Evolutionary conservation across 2,329 filamentous ascomycete genomes (phyloP).

Genomic region (Diplodia scrobiculata): DNA sequence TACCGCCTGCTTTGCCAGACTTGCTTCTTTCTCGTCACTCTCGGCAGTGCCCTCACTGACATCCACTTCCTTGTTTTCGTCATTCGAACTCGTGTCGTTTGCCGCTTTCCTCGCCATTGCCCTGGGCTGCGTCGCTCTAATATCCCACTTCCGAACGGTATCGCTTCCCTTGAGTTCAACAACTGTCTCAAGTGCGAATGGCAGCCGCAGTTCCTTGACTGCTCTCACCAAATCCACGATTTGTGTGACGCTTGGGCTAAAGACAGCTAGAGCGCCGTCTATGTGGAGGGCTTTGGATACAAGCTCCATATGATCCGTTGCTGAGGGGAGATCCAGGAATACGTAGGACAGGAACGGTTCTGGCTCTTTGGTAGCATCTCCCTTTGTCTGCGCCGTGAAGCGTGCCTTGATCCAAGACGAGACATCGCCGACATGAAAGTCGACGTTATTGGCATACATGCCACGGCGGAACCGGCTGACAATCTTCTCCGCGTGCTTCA

Average conservation of each 20-base stretch:
- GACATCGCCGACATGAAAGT: slow-evolving; percentile 72
- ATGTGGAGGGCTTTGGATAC: slow-evolving; percentile 62
- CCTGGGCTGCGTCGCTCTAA: slow-evolving; percentile 49
- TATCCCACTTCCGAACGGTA: slow-evolving; percentile 66
- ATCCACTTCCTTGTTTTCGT: slow-evolving; percentile 29
- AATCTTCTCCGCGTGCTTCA: slow-evolving; percentile 64
- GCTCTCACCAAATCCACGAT: slow-evolving; percentile 65
- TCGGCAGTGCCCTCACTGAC: slow-evolving; percentile 30
- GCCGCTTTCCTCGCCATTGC: slow-evolving; percentile 1
- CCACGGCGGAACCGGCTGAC: slow-evolving; percentile 69
- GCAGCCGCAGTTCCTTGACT: slow-evolving; percentile 58
- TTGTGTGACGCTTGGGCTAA: slow-evolving; percentile 77
- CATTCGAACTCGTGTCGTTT: slow-evolving; percentile 32
- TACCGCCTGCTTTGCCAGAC: slow-evolving; percentile 31
- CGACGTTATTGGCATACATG: slow-evolving; percentile 68
- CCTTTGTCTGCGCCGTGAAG: slow-evolving; percentile 35
- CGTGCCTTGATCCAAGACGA: slow-evolving; percentile 58
- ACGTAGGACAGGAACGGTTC: slow-evolving; percentile 68
- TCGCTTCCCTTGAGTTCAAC: slow-evolving; percentile 59
- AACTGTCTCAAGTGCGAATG: slow-evolving; percentile 61
- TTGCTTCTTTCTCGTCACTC: background rate
- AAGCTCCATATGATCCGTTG: slow-evolving; percentile 56
- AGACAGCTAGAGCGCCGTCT: slow-evolving; percentile 68
- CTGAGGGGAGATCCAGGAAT: slow-evolving; percentile 71
- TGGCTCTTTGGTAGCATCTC: background rate